These are phyloP conservation scores for Alternaria triticimaculans DNA, from an alignment of 2,329 filamentous ascomycete genomes.

Conservation along the genomic window DNA sequence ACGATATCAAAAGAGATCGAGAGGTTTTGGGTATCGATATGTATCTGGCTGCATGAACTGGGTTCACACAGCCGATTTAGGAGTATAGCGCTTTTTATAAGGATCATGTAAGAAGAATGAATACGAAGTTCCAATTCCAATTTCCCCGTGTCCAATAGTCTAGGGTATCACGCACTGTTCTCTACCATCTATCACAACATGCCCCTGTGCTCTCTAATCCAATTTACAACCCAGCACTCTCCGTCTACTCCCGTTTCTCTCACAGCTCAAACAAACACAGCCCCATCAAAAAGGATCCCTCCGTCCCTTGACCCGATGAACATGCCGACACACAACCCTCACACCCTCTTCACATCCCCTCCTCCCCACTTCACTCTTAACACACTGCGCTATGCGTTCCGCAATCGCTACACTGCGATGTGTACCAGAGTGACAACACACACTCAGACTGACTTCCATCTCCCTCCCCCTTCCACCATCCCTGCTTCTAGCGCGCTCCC, in stretches of 20 bases:
- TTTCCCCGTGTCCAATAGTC: conserved; percentile 5
- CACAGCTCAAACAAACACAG: background rate
- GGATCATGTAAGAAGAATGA: conserved; percentile 31
- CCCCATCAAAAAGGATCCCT: conserved; percentile 27
- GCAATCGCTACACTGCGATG: conserved; percentile 43
- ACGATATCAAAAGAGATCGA: background rate
- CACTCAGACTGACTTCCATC: conserved; percentile 19
- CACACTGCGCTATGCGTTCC: conserved; percentile 33
- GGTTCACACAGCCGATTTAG: conserved; percentile 5
- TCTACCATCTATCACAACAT: background rate
- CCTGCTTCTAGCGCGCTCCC: background rate
- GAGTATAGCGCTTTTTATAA: background rate
- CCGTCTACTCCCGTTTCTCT: background rate
- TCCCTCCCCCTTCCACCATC: background rate
- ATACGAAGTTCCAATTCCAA: conserved; percentile 15
- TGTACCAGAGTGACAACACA: conserved; percentile 37
- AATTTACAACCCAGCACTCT: background rate
- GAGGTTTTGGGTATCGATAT: background rate
- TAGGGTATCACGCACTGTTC: conserved; percentile 6
- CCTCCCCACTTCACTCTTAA: conserved; percentile 23
- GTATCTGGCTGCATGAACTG: conserved; percentile 5
- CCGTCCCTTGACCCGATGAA: conserved; percentile 32
- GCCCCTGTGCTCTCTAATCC: background rate
- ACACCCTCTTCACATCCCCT: conserved; percentile 17
- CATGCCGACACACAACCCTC: conserved; percentile 35